phyloP scores from a whole-genome alignment of 176 grass and related monocot genomes.

The Rhynchospora pubera region DNA sequence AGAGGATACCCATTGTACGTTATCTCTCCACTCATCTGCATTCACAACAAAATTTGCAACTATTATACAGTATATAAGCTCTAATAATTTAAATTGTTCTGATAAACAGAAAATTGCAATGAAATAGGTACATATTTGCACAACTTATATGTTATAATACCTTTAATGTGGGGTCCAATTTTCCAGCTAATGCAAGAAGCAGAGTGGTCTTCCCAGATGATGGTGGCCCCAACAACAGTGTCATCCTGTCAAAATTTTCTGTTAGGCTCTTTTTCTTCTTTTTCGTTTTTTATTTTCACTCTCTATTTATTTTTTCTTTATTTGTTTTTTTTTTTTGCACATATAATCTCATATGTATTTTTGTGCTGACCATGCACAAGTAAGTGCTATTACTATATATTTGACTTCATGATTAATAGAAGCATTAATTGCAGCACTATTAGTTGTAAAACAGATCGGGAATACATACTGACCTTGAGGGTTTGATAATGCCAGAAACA shows the following conservation, averaged over 20 bases:
- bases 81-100: not conserved
- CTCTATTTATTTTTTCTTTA: no score
- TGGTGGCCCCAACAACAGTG: constrained; percentile 80
- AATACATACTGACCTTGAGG: constrained; percentile 40
- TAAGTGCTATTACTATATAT: not conserved
- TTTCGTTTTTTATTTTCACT: not conserved
- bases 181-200: constrained; percentile 75
- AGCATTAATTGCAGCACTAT: not conserved
- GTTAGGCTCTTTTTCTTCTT: not conserved
- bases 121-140: not conserved
- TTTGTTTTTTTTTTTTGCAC: constrained; percentile 1
- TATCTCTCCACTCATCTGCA: constrained; percentile 42
- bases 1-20: constrained; percentile 70
- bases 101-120: constrained; percentile 10
- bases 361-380: not conserved
- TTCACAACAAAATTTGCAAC: not conserved
- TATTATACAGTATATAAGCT: constrained; percentile 5
- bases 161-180: constrained; percentile 62
- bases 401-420: not conserved
- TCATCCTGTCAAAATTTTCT: constrained; percentile 44
- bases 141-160: not conserved
- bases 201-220: constrained; percentile 96
- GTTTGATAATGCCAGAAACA: constrained; percentile 51
- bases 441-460: not conserved
- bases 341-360: not conserved